Conservation (phyloP, 257 asterid species). For the Prunella vulgaris region DNA sequence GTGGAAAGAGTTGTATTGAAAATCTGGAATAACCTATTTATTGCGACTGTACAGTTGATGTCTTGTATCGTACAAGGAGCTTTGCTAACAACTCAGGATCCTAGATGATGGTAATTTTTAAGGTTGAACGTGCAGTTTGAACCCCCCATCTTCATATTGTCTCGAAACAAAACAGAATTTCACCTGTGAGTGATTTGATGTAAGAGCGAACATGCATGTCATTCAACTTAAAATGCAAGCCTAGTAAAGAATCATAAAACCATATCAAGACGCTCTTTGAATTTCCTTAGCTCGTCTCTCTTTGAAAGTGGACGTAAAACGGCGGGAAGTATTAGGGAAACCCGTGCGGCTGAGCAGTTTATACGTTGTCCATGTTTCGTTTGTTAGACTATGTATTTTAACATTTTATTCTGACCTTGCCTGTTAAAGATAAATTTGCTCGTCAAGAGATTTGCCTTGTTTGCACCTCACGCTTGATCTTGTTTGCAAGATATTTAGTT, state of each 20-base stretch:
- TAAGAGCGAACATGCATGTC: slow-evolving; percentile 69
- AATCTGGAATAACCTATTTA: slow-evolving; percentile 12
- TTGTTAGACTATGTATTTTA: no score
- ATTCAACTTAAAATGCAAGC: slow-evolving; percentile 67
- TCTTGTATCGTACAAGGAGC: slow-evolving; percentile 51
- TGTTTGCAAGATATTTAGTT: no score
- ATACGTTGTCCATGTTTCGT: no score
- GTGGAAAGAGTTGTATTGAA: neutral
- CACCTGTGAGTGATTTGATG: slow-evolving; percentile 2
- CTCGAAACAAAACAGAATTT: slow-evolving; percentile 40
- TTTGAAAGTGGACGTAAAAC: no score
- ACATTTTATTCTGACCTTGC: no score
- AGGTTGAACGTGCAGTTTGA: slow-evolving; percentile 52
- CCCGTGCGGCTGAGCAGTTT: no score
- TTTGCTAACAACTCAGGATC: slow-evolving; percentile 49
- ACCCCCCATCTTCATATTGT: slow-evolving; percentile 58
- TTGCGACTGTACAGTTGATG: no score
- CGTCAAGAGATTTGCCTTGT: no score
- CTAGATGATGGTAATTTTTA: slow-evolving; percentile 34
- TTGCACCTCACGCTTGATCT: no score
- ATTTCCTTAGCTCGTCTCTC: slow-evolving; percentile 74
- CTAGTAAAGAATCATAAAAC: slow-evolving; percentile 62
- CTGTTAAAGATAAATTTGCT: no score
- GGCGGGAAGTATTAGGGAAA: no score
- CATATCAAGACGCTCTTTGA: slow-evolving; percentile 43